Conservation (phyloP, 2,329 filamentous ascomycete genomes). For the Neonectria neomacrospora region DNA sequence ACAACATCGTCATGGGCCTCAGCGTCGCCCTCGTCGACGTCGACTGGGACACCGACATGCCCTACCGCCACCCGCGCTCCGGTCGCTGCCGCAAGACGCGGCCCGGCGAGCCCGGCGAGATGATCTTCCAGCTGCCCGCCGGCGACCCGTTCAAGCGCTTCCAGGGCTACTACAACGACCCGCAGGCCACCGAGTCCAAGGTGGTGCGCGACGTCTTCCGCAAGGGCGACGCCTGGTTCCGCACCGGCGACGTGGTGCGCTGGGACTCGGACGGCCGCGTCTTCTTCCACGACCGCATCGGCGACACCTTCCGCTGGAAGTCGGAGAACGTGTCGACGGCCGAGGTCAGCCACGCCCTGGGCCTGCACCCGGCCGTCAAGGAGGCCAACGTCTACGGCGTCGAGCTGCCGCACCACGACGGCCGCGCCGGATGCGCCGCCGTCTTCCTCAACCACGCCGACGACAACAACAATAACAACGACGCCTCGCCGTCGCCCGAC, state of each 20-base stretch:
- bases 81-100: slow-evolving; percentile 72
- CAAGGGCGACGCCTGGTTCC: slow-evolving; percentile 84
- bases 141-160: slow-evolving; percentile 72
- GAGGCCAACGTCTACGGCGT: slow-evolving; percentile 93
- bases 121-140: slow-evolving; percentile 77
- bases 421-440: slow-evolving; percentile 83
- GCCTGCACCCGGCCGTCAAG: slow-evolving; percentile 71
- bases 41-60: slow-evolving; percentile 76
- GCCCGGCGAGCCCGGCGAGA: slow-evolving; percentile 76
- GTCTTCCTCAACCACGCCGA: slow-evolving; percentile 66
- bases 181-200: slow-evolving; percentile 76
- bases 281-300: slow-evolving; percentile 85
- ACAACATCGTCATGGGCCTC: slow-evolving; percentile 62
- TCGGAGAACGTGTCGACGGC: slow-evolving; percentile 84
- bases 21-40: slow-evolving; percentile 71
- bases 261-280: slow-evolving; percentile 75
- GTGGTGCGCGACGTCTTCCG: slow-evolving; percentile 77
- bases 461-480: too few species aligned
- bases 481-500: slow-evolving; percentile 50
- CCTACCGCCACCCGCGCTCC: slow-evolving; percentile 73
- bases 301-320: slow-evolving; percentile 84
- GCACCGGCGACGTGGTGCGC: slow-evolving; percentile 84
- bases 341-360: slow-evolving; percentile 82
- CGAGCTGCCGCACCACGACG: slow-evolving; percentile 81
- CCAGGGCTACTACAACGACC: slow-evolving; percentile 85